Conservation (phyloP, 345 rosid genomes). For the Ricinus communis region DNA sequence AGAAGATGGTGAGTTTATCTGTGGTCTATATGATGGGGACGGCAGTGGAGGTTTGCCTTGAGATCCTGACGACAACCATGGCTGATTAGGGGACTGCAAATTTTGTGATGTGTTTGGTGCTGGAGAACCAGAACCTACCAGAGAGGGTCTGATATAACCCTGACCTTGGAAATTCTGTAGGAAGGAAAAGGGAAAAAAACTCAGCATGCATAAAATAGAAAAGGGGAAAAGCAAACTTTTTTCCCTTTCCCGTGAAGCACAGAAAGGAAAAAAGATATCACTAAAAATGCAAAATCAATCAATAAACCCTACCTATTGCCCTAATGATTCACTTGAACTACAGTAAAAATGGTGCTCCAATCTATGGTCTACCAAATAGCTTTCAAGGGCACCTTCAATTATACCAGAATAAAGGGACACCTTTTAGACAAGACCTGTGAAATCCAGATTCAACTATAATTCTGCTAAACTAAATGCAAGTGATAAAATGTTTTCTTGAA, state of each 20-base stretch:
- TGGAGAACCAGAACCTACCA: conserved; percentile 49
- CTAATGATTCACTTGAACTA: no score
- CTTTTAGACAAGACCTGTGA: no score
- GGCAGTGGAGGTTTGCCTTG: conserved; percentile 89
- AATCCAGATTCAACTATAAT: no score
- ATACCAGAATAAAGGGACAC: no score
- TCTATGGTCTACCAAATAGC: conserved; percentile 2
- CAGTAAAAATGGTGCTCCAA: no score
- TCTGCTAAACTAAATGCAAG: no score
- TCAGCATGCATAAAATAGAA: background rate
- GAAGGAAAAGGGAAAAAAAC: conserved; percentile 17
- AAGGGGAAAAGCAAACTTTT: background rate
- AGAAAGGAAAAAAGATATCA: background rate
- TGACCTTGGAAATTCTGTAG: conserved; percentile 76
- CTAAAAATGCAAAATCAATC: background rate
- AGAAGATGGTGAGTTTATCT: conserved; percentile 56
- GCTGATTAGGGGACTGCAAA: conserved; percentile 61
- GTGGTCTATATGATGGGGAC: conserved; percentile 71
- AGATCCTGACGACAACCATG: conserved; percentile 73
- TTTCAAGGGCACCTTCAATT: no score
- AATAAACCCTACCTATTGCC: no score
- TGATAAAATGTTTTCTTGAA: no score
- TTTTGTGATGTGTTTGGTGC: conserved; percentile 58
- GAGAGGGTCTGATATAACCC: conserved; percentile 55
- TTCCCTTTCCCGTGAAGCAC: background rate